Evolutionary conservation across 1,284 basidiomycete genomes (phyloP).

Genomic region (Irpex sp.): DNA sequence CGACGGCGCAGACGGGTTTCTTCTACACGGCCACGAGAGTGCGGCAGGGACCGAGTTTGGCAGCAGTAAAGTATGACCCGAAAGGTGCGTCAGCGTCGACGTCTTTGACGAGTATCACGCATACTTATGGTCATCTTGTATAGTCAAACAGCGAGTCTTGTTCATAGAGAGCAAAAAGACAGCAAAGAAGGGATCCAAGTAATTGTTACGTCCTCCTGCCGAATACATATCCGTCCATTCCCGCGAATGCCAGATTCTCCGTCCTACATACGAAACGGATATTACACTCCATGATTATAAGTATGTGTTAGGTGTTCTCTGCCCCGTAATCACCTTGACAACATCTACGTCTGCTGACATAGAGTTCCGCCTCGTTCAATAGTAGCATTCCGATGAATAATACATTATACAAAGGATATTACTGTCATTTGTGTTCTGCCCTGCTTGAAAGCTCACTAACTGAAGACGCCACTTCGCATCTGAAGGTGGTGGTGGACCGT

Average conservation of each 20-base stretch:
- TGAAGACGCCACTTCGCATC: background rate
- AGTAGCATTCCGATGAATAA: too few relatives aligned
- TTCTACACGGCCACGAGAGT: conserved; percentile 83
- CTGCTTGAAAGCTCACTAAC: too few relatives aligned
- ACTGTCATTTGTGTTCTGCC: too few relatives aligned
- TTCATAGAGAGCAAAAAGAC: conserved; percentile 11
- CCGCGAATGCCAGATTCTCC: too few relatives aligned
- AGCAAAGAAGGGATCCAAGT: conserved; percentile 2
- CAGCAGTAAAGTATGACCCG: conserved; percentile 88
- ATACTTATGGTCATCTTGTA: background rate
- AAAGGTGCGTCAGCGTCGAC: conserved; percentile 43
- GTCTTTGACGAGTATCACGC: background rate
- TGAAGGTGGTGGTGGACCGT: background rate
- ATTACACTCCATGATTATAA: background rate
- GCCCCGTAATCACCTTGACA: background rate
- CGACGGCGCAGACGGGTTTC: conserved; percentile 86
- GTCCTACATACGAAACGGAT: too few relatives aligned
- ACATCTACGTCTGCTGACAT: background rate
- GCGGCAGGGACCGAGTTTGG: conserved; percentile 67
- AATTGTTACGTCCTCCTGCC: background rate
- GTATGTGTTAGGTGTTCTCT: background rate
- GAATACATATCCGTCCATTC: background rate
- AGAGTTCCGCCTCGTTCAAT: too few relatives aligned
- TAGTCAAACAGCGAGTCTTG: conserved; percentile 9
- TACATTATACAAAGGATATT: too few relatives aligned